Conservation (phyloP, 139 green algal genomes). For the Chlamydomonas sp. region DNA sequence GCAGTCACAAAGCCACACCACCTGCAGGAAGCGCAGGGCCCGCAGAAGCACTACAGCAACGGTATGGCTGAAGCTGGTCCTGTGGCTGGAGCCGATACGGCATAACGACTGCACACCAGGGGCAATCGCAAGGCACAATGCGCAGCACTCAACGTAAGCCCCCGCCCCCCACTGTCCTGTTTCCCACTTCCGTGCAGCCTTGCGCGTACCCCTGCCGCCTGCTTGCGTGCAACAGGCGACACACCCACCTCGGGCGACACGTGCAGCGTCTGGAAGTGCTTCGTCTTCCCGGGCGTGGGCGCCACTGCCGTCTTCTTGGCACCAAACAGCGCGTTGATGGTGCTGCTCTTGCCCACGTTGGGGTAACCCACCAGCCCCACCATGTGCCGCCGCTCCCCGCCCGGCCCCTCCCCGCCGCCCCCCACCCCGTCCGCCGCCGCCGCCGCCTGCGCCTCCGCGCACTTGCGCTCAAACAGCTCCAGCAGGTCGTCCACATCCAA, state of each 20-base stretch:
- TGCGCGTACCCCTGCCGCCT: too few relatives aligned
- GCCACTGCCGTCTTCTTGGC: conserved; percentile 96
- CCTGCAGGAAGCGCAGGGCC: too few relatives aligned
- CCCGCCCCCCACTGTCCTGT: too few relatives aligned
- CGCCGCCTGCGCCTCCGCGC: conserved; percentile 14
- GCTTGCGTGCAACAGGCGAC: too few relatives aligned
- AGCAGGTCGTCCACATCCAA: conserved; percentile 68
- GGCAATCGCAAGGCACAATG: too few relatives aligned
- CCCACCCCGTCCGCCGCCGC: conserved; percentile 20
- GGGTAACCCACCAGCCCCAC: conserved; percentile 96
- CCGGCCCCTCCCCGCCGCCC: background rate
- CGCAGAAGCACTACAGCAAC: too few relatives aligned
- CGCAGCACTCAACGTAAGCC: too few relatives aligned
- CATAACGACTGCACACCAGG: too few relatives aligned
- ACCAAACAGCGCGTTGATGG: conserved; percentile 96
- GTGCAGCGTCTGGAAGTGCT: conserved; percentile 99
- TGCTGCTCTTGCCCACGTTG: conserved; percentile 96
- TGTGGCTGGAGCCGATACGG: too few relatives aligned
- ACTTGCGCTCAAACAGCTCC: conserved; percentile 48
- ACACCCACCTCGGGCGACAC: conserved; percentile 57
- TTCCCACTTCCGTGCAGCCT: too few relatives aligned
- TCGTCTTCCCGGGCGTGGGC: conserved; percentile 97
- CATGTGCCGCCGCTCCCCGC: conserved; percentile 60
- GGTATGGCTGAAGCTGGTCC: too few relatives aligned
- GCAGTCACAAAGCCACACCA: conserved; percentile 90